Conservation (phyloP, 2,329 filamentous ascomycete species). For the Claviceps sp. region DNA sequence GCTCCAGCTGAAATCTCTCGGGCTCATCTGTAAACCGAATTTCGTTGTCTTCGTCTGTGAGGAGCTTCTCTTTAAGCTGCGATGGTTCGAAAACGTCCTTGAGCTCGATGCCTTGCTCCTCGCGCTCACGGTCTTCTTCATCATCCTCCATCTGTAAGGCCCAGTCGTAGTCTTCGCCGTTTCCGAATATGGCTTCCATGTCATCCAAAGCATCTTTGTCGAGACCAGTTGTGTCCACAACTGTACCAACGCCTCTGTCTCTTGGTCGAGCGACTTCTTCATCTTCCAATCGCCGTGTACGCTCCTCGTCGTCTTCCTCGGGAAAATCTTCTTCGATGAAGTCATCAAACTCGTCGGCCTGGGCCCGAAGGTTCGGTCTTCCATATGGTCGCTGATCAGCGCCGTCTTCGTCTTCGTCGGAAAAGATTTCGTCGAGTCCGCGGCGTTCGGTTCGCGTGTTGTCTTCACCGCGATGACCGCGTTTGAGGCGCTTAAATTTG, state of each 20-base stretch:
- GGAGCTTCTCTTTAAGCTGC: constrained; percentile 81
- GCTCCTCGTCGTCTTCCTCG: constrained; percentile 73
- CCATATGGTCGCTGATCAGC: constrained; percentile 38
- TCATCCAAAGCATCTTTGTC: constrained; percentile 90
- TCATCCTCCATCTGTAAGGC: constrained; percentile 80
- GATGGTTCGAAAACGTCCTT: constrained; percentile 98
- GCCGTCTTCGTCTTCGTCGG: constrained; percentile 77
- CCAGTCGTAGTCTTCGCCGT: constrained; percentile 92
- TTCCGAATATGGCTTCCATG: constrained; percentile 91
- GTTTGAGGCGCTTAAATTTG: constrained; percentile 94
- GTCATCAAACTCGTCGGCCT: constrained; percentile 74
- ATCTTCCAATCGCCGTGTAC: constrained; percentile 66
- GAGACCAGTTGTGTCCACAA: constrained; percentile 69
- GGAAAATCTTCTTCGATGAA: constrained; percentile 97
- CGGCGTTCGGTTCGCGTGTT: constrained; percentile 51
- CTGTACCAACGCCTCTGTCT: constrained; percentile 52
- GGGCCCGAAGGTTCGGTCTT: constrained; percentile 41
- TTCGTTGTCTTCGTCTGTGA: constrained; percentile 88
- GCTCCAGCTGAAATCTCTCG: constrained; percentile 84
- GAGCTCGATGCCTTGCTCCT: constrained; percentile 76
- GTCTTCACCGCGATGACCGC: constrained; percentile 66
- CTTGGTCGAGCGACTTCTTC: constrained; percentile 75
- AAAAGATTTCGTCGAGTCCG: constrained; percentile 85
- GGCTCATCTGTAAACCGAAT: constrained; percentile 84
- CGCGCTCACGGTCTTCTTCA: constrained; percentile 63